Percentiles rank a stretch among this genome's conserved stretches.
phyloP scores from a whole-genome alignment of 1,284 basidiomycete species.

The Leccinum subrobustum region DNA sequence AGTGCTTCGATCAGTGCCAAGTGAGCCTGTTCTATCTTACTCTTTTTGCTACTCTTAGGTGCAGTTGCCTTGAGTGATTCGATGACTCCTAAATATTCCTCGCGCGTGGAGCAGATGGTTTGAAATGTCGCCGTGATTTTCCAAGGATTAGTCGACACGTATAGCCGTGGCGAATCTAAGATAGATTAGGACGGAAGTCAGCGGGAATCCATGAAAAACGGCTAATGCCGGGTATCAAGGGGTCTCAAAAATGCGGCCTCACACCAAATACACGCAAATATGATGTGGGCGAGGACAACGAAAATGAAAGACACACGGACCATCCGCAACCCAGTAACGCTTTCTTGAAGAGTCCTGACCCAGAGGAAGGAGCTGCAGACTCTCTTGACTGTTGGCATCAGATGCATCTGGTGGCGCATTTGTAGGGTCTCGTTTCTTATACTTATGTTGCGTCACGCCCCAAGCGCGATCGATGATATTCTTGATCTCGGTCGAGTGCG shows the following conservation, averaged over 20 bases:
- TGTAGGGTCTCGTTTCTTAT: slow-evolving; percentile 70
- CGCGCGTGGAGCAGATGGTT: slow-evolving; percentile 62
- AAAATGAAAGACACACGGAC: slow-evolving; percentile 57
- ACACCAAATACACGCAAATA: slow-evolving; percentile 74
- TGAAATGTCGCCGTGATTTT: slow-evolving; percentile 75
- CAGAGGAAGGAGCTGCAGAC: slow-evolving; percentile 60
- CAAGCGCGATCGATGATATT: slow-evolving; percentile 74
- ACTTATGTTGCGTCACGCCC: slow-evolving; percentile 77
- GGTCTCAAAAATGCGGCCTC: slow-evolving; percentile 39
- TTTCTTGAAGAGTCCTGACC: slow-evolving; percentile 71
- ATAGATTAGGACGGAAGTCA: slow-evolving; percentile 35
- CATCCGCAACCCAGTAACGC: slow-evolving; percentile 80
- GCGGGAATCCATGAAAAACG: slow-evolving; percentile 35
- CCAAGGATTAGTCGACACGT: slow-evolving; percentile 81
- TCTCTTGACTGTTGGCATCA: slow-evolving; percentile 62
- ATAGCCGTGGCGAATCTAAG: slow-evolving; percentile 76
- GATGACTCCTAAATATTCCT: slow-evolving; percentile 64
- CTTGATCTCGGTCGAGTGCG: slow-evolving; percentile 65
- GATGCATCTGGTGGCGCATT: slow-evolving; percentile 51
- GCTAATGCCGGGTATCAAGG: slow-evolving; percentile 40
- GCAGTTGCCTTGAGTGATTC: slow-evolving; percentile 55
- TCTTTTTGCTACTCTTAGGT: slow-evolving; percentile 49
- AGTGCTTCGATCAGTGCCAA: slow-evolving; percentile 56
- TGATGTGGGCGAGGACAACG: slow-evolving; percentile 36
- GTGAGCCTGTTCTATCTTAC: slow-evolving; percentile 58